phyloP scores from a whole-genome alignment of 306 rosid genomes.

The Castanea mollissima region DNA sequence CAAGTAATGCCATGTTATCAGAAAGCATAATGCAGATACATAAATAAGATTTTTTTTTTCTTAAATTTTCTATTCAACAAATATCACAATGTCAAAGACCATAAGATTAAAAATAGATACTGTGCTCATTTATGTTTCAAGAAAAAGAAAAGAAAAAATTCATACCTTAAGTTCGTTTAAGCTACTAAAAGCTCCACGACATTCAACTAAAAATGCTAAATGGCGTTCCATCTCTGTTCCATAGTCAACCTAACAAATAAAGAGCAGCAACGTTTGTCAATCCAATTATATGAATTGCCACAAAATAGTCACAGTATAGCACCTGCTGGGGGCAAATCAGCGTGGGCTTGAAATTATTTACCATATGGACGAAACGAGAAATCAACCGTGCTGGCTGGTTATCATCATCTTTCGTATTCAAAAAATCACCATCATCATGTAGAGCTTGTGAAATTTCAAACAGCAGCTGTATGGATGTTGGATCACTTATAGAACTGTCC shows the following conservation, averaged over 20 bases:
- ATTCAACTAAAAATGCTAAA: slow-evolving; percentile 79
- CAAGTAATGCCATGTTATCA: neutral
- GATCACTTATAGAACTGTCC: slow-evolving; percentile 54
- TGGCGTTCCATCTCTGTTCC: slow-evolving; percentile 72
- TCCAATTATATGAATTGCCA: slow-evolving; percentile 1
- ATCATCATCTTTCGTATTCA: slow-evolving; percentile 62
- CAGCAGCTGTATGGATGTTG: slow-evolving; percentile 67
- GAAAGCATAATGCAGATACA: neutral
- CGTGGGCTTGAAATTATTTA: slow-evolving; percentile 28
- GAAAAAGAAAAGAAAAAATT: slow-evolving; percentile 7
- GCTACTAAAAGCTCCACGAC: slow-evolving; percentile 81
- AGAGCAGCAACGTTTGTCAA: slow-evolving; percentile 25
- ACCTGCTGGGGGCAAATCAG: neutral
- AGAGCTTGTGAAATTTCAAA: slow-evolving; percentile 74
- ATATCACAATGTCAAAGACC: neutral
- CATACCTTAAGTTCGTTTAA: slow-evolving; percentile 75
- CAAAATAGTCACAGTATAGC: neutral
- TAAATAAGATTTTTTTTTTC: neutral
- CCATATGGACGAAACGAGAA: slow-evolving; percentile 74
- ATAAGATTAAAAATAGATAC: neutral
- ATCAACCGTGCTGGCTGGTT: slow-evolving; percentile 72
- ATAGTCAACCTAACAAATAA: slow-evolving; percentile 65
- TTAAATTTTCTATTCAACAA: neutral
- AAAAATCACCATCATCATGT: slow-evolving; percentile 61
- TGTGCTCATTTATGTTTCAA: neutral